Evolutionary conservation across 2,329 filamentous ascomycete species (phyloP).

Genomic region (Penicillium sclerotiorum): DNA sequence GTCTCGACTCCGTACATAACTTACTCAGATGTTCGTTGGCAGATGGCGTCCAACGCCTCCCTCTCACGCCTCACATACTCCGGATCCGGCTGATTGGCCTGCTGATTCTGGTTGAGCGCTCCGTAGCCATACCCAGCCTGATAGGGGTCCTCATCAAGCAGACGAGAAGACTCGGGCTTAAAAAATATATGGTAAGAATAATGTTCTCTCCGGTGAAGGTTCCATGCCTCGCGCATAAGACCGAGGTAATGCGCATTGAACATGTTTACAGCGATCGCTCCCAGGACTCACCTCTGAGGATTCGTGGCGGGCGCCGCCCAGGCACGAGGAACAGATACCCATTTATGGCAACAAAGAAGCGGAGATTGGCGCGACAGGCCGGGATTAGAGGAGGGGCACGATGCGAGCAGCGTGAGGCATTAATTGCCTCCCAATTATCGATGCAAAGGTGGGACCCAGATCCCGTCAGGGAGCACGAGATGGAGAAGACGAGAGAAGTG

Average conservation of each 20-base stretch:
- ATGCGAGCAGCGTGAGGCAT: constrained; percentile 22
- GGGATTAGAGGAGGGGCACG: constrained; percentile 13
- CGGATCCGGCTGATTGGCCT: constrained; percentile 43
- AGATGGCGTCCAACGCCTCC: constrained; percentile 50
- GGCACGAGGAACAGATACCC: constrained; percentile 50
- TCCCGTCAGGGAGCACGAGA: constrained; percentile 2
- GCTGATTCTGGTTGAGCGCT: constrained; percentile 40
- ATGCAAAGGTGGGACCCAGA: constrained; percentile 13
- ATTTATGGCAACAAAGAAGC: constrained; percentile 33
- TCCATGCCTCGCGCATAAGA: constrained; percentile 13
- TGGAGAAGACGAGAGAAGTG: background rate
- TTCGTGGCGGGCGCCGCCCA: constrained; percentile 42
- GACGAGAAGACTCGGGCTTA: constrained; percentile 46
- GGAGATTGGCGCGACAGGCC: background rate
- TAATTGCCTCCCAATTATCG: constrained; percentile 20
- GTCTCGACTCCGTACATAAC: constrained; percentile 9
- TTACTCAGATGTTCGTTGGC: constrained; percentile 52
- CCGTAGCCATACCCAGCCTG: constrained; percentile 49
- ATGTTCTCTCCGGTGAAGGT: background rate
- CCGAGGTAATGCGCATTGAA: constrained; percentile 17
- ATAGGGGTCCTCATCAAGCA: constrained; percentile 50
- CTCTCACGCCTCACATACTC: constrained; percentile 47
- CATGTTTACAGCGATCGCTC: background rate
- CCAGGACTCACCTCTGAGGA: constrained; percentile 35
- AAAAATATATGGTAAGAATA: constrained; percentile 15